Evolutionary conservation across 108 stramenopile species (phyloP).

Genomic region (Heterococcus sp.): DNA sequence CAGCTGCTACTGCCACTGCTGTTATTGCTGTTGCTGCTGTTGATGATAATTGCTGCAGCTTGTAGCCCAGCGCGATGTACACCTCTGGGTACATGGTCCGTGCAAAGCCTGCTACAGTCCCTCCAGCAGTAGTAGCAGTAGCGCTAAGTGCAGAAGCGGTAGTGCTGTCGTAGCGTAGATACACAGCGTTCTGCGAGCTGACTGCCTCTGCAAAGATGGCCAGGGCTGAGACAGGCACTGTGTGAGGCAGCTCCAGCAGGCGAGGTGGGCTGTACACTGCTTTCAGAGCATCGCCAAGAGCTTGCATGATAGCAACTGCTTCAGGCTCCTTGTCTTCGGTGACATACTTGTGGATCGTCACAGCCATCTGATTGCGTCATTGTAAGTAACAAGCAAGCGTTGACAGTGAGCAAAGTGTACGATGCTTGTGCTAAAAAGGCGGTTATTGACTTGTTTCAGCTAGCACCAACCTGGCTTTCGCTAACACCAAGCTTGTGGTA

Average conservation of each 20-base stretch:
- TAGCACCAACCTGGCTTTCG: slow-evolving; percentile 14
- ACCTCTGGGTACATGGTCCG: not conserved
- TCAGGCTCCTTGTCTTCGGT: not conserved
- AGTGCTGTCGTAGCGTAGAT: not conserved
- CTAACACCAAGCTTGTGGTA: slow-evolving; percentile 1
- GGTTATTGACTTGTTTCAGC: not conserved
- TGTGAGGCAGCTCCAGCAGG: not conserved
- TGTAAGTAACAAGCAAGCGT: no score
- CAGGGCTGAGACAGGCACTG: not conserved
- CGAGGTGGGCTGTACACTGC: not conserved
- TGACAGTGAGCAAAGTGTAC: no score
- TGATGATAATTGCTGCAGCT: not conserved
- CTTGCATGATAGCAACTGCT: not conserved
- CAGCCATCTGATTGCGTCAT: no score
- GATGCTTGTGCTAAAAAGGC: not conserved
- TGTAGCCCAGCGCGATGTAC: not conserved
- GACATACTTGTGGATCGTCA: not conserved
- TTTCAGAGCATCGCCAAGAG: not conserved
- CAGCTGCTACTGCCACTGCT: not conserved
- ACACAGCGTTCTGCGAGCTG: not conserved
- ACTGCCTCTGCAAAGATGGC: not conserved
- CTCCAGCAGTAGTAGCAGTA: not conserved
- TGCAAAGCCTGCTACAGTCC: not conserved
- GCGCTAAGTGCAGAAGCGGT: not conserved
- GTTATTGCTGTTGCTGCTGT: not conserved